Evolutionary conservation across 495 filamentous ascomycete genomes (phyloP).

Genomic region (Jackrogersella minutella): DNA sequence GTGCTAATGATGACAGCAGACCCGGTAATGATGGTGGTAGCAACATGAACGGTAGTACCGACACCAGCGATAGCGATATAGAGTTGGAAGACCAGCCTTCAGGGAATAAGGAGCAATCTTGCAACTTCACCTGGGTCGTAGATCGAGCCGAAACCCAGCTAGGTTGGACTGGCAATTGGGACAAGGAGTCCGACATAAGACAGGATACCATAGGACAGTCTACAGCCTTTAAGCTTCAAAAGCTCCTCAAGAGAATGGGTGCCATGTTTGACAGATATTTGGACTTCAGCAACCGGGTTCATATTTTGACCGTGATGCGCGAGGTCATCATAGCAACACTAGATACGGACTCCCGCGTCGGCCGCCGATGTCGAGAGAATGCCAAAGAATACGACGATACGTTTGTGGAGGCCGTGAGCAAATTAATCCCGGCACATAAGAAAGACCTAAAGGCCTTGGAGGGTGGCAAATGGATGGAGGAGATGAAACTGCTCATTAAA

Average conservation of each 20-base stretch:
- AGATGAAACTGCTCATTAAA: neutral
- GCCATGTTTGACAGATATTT: neutral
- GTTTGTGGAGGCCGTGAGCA: neutral
- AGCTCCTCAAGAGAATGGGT: neutral
- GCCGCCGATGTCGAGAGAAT: neutral
- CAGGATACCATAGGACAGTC: constrained; percentile 1
- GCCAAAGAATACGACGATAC: neutral
- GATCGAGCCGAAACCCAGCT: neutral
- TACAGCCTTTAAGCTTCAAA: neutral
- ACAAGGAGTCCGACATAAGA: neutral
- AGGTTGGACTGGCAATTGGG: neutral
- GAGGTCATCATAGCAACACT: neutral
- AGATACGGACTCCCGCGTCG: neutral
- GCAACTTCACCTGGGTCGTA: neutral
- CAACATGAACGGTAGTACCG: neutral
- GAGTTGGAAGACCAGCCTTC: neutral
- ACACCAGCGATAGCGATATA: neutral
- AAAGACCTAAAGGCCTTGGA: neutral
- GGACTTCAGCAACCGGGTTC: neutral
- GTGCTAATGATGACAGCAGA: neutral
- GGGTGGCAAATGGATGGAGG: neutral
- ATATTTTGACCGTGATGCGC: neutral
- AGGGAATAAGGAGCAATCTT: neutral
- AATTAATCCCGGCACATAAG: neutral
- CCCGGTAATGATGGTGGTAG: neutral